A percentile compares a stretch with the other conserved stretches of the same genome.
phyloP scores from a whole-genome alignment of 2,329 filamentous ascomycete species.

The Fusarium papillatum region DNA sequence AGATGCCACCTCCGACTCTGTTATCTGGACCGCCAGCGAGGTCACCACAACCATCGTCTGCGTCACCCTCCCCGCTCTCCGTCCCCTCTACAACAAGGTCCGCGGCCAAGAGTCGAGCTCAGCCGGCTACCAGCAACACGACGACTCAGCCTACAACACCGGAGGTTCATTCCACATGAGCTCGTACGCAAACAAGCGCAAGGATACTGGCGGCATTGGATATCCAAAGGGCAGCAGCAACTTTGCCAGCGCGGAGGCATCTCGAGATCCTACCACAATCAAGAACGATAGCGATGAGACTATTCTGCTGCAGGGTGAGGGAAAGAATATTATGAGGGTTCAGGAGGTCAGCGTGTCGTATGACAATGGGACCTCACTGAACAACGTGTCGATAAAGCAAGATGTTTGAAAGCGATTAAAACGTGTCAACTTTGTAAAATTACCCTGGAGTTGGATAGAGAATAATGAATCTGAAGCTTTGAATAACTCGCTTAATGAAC shows the following conservation, averaged over 20 bases:
- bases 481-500: not conserved
- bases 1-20: conserved; percentile 26
- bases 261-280: not conserved
- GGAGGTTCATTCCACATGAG: conserved; percentile 15
- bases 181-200: conserved; percentile 12
- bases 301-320: conserved; percentile 17
- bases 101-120: conserved; percentile 28
- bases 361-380: not conserved
- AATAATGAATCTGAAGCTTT: not conserved
- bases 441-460: not conserved
- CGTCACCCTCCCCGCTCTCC: conserved; percentile 18
- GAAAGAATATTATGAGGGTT: conserved; percentile 21
- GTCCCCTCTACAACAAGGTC: conserved; percentile 23
- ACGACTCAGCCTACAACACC: conserved; percentile 19
- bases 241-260: conserved; percentile 10
- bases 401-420: not conserved
- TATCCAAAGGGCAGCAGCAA: conserved; percentile 7
- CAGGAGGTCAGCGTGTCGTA: conserved; percentile 29
- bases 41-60: conserved; percentile 26
- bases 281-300: conserved; percentile 33
- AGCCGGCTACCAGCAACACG: conserved; percentile 27
- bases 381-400: not conserved
- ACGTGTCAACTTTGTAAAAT: not conserved
- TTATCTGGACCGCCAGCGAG: conserved; percentile 31
- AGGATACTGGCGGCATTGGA: conserved; percentile 3